Evolutionary conservation across 345 rosid genomes (phyloP).

Genomic region (Citrus cavaleriei): DNA sequence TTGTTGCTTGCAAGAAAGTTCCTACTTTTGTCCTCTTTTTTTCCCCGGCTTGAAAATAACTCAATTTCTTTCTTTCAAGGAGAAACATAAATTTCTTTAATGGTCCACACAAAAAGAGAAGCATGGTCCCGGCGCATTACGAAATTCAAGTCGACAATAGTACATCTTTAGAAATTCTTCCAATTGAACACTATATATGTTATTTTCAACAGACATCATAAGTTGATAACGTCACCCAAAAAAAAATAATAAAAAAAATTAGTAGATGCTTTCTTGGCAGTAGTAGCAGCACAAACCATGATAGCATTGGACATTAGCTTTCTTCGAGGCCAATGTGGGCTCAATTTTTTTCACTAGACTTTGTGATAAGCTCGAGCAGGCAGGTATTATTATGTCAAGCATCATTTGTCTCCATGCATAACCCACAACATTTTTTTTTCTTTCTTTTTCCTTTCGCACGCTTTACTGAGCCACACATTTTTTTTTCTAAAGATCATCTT

Average conservation of each 20-base stretch:
- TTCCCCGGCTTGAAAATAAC: too few relatives aligned
- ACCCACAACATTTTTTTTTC: too few relatives aligned
- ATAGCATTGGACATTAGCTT: background rate
- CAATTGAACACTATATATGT: background rate
- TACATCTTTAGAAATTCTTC: background rate
- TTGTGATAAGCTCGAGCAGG: background rate
- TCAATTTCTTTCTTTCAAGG: too few relatives aligned
- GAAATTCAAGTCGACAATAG: background rate
- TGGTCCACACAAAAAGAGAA: background rate
- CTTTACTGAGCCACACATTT: too few relatives aligned
- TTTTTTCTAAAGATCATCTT: background rate
- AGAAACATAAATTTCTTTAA: too few relatives aligned
- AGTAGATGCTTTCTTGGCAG: background rate
- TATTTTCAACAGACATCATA: slow-evolving; percentile 1
- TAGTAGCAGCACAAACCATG: background rate
- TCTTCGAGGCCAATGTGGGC: background rate
- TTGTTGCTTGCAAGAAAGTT: too few relatives aligned
- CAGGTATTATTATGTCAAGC: background rate
- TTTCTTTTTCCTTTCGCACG: too few relatives aligned
- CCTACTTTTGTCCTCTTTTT: too few relatives aligned
- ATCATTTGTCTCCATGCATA: background rate
- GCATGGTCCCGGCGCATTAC: background rate
- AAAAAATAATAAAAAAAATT: background rate
- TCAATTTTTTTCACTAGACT: background rate
- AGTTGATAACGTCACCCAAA: background rate